Conservation (phyloP, 768 basidiomycete species). For the Exsudoporus frostii region DNA sequence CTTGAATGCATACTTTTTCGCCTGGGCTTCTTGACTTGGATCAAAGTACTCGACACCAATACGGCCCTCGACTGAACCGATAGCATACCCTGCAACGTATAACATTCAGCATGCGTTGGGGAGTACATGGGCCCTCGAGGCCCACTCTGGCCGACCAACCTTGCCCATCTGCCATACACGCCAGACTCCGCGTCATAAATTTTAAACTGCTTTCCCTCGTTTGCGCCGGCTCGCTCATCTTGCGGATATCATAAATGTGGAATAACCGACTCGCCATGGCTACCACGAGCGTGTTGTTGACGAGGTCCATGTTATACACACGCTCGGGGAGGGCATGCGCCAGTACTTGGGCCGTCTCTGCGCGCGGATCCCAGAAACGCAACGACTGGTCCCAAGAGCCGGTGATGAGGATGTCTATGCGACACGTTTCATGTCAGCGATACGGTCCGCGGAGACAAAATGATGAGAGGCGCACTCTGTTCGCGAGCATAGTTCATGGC, state of each 20-base stretch:
- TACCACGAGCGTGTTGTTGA: conserved; percentile 78
- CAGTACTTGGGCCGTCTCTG: conserved; percentile 52
- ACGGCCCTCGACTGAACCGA: conserved; percentile 90
- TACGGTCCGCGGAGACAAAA: not conserved
- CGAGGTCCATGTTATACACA: conserved; percentile 79
- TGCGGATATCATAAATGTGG: conserved; percentile 83
- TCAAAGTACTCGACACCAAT: conserved; percentile 98
- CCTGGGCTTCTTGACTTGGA: conserved; percentile 69
- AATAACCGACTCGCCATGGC: conserved; percentile 91
- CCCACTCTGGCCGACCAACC: conserved; percentile 42
- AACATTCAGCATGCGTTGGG: not conserved
- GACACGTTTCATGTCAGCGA: not conserved
- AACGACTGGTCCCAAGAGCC: conserved; percentile 93
- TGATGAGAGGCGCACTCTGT: conserved; percentile 53
- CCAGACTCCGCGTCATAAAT: conserved; percentile 89
- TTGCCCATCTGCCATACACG: conserved; percentile 90
- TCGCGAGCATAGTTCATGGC: conserved; percentile 68
- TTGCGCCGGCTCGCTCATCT: conserved; percentile 72
- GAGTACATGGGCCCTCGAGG: not conserved
- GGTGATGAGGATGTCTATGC: conserved; percentile 67
- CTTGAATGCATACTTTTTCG: conserved; percentile 86
- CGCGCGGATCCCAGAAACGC: conserved; percentile 83
- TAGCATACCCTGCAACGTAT: conserved; percentile 71
- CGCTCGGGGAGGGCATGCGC: conserved; percentile 73
- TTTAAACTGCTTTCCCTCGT: conserved; percentile 90